phyloP scores from a whole-genome alignment of 1,139 yeast species.

The Lodderomyces parapsilosis region DNA sequence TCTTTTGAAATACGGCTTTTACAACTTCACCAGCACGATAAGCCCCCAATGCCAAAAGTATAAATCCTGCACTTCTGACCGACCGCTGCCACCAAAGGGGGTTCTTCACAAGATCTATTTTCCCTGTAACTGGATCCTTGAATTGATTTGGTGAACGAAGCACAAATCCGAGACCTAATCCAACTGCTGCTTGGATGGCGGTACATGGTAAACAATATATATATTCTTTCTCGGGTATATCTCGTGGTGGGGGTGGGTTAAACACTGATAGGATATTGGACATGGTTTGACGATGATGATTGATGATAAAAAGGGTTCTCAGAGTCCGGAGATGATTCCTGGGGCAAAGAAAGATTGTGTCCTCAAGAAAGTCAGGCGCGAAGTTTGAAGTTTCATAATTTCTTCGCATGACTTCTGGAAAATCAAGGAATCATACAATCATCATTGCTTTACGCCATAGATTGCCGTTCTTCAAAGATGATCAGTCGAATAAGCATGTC shows the following conservation, averaged over 20 bases:
- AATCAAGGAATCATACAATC: not conserved
- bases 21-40: conserved; percentile 35
- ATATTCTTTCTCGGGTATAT: conserved; percentile 21
- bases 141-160: conserved; percentile 31
- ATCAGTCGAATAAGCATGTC: not conserved
- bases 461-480: too few species aligned
- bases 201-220: conserved; percentile 42
- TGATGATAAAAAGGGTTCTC: not conserved
- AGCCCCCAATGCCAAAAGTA: conserved; percentile 38
- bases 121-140: conserved; percentile 29
- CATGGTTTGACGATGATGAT: conserved; percentile 20
- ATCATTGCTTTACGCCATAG: not conserved
- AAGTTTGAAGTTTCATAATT: too few species aligned
- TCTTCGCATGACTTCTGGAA: not conserved
- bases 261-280: conserved; percentile 40
- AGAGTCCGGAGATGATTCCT: not conserved
- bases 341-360: not conserved
- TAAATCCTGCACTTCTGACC: conserved; percentile 32
- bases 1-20: conserved; percentile 15
- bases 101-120: conserved; percentile 32
- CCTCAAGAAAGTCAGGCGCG: not conserved
- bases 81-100: conserved; percentile 45
- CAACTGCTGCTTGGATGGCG: conserved; percentile 35
- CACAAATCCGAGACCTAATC: conserved; percentile 37
- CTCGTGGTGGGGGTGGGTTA: conserved; percentile 36